These are phyloP conservation scores for Stygiomarasmius scandens DNA, from an alignment of 1,284 basidiomycete species.

Conservation along the genomic window DNA sequence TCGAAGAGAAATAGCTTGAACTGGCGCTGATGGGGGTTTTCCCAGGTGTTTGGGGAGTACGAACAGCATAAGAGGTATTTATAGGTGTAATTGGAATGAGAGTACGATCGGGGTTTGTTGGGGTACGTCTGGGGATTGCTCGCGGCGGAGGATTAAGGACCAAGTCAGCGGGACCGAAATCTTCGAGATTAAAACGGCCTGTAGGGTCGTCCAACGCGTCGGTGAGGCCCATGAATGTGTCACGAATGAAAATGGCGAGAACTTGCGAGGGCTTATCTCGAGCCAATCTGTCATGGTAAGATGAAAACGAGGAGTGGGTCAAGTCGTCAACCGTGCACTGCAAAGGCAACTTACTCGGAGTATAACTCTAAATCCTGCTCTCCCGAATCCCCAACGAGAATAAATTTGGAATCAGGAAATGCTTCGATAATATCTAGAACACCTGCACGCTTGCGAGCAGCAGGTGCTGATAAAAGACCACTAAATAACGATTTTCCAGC, in stretches of 20 bases:
- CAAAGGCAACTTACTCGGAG: slow-evolving; percentile 40
- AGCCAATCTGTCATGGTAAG: slow-evolving; percentile 49
- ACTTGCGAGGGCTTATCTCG: slow-evolving; percentile 67
- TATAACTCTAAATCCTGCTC: slow-evolving; percentile 91
- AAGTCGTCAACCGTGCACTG: not conserved
- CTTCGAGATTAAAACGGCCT: slow-evolving; percentile 38
- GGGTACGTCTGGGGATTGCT: not conserved
- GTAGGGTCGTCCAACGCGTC: slow-evolving; percentile 60
- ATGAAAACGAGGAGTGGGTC: not conserved
- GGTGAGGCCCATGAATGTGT: slow-evolving; percentile 50
- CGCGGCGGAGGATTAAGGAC: not conserved
- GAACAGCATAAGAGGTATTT: not conserved
- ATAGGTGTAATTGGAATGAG: no score
- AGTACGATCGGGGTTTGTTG: not conserved
- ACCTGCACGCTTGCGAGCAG: slow-evolving; percentile 78
- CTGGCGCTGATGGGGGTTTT: slow-evolving; percentile 1
- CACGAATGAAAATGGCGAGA: slow-evolving; percentile 76
- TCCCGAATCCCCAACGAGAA: slow-evolving; percentile 86
- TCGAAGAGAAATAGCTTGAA: slow-evolving; percentile 1
- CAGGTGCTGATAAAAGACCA: slow-evolving; percentile 72
- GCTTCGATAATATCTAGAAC: slow-evolving; percentile 78
- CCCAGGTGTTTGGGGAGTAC: not conserved
- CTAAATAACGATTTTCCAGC: slow-evolving; percentile 80
- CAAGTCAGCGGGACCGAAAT: slow-evolving; percentile 18
- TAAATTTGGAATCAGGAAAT: slow-evolving; percentile 75